phyloP scores from a whole-genome alignment of 1,139 yeast genomes.

The Geotrichum histeridarum region DNA sequence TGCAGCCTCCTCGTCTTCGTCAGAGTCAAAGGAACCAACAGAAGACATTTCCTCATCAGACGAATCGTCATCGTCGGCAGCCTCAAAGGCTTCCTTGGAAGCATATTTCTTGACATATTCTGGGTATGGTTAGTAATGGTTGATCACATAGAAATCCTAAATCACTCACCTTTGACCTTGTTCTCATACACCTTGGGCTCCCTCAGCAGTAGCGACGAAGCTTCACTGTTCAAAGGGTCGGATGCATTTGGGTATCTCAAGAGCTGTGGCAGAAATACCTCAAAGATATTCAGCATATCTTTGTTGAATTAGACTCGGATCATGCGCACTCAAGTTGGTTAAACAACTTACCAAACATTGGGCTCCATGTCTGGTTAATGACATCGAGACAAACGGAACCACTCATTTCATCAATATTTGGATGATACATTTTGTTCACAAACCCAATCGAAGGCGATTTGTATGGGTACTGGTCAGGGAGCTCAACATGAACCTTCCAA shows the following conservation, averaged over 20 bases:
- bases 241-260: slow-evolving; percentile 89
- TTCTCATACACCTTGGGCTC: slow-evolving; percentile 64
- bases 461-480: slow-evolving; percentile 94
- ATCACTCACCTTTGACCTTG: slow-evolving; percentile 49
- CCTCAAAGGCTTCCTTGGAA: slow-evolving; percentile 40
- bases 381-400: slow-evolving; percentile 96
- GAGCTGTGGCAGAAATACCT: slow-evolving; percentile 87
- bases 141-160: not conserved
- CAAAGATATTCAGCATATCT: slow-evolving; percentile 73
- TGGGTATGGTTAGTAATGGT: not conserved
- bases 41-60: slow-evolving; percentile 44
- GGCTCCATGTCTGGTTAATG: slow-evolving; percentile 97
- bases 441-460: slow-evolving; percentile 96
- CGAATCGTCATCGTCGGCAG: slow-evolving; percentile 39
- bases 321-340: not conserved
- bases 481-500: slow-evolving; percentile 89
- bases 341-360: slow-evolving; percentile 67
- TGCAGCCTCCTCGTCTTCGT: slow-evolving; percentile 45
- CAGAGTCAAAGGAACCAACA: slow-evolving; percentile 44
- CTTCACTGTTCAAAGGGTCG: slow-evolving; percentile 91
- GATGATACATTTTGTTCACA: slow-evolving; percentile 86
- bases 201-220: slow-evolving; percentile 72
- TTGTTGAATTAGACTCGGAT: not conserved
- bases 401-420: slow-evolving; percentile 67
- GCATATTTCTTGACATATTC: slow-evolving; percentile 74